Conservation (phyloP, 352 stramenopile species). For the Pythium volutum region DNA sequence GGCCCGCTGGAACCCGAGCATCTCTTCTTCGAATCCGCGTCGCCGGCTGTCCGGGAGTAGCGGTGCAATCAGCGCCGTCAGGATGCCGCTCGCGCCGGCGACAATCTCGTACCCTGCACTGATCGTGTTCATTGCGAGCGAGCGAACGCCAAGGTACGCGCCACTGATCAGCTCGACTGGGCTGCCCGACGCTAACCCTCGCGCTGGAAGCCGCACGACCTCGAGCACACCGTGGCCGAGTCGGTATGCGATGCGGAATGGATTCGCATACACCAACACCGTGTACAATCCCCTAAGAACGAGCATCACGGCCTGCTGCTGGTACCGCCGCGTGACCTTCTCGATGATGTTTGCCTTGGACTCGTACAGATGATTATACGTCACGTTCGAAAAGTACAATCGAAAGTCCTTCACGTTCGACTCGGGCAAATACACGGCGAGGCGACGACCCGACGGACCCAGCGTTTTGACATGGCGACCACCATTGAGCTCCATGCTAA, state of each 20-base stretch:
- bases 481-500: constrained; percentile 85
- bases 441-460: constrained; percentile 58
- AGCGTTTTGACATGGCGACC: constrained; percentile 83
- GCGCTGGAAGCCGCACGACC: constrained; percentile 71
- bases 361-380: constrained; percentile 84
- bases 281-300: constrained; percentile 83
- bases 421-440: constrained; percentile 84
- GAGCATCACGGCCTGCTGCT: constrained; percentile 82
- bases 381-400: constrained; percentile 78
- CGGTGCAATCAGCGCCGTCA: constrained; percentile 66
- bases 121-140: constrained; percentile 87
- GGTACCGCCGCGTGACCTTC: constrained; percentile 77
- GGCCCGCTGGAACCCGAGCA: constrained; percentile 81
- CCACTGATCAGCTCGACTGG: constrained; percentile 82
- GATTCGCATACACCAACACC: constrained; percentile 86
- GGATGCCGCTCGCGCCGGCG: constrained; percentile 69
- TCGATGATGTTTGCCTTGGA: constrained; percentile 67
- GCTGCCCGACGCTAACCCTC: constrained; percentile 75
- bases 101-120: constrained; percentile 89
- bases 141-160: constrained; percentile 79
- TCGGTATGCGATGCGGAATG: constrained; percentile 84
- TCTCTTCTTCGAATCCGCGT: constrained; percentile 79
- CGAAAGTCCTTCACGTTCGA: constrained; percentile 89
- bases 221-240: constrained; percentile 81
- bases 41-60: constrained; percentile 69